Base-by-base conservation (phyloP, 176 grass and related monocot species). In the Tuctoria greenei region DNA sequence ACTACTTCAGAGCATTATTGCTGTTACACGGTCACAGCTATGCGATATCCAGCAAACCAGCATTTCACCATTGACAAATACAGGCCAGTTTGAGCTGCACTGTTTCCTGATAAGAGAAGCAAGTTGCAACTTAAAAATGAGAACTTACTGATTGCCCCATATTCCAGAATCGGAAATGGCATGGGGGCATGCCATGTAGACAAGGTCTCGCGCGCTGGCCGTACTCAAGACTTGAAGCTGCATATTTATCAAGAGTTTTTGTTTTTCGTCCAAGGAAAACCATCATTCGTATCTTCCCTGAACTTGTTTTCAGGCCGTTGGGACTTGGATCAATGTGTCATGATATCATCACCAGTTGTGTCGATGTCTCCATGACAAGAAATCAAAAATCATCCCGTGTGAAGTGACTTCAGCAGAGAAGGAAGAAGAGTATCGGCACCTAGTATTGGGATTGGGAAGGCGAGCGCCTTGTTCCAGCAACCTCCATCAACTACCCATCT, bases 61-160 rank as follows among this genome's bases (percentile, higher is more conserved):
- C 44, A 46, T 46, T 15, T 46, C 44, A 4, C 44, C 44, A 46
- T 15, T 46, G 44, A 46, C 44, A 46, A 46, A 46, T 46, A 10
- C 44, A 46, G 44, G 44, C 44, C 44, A 46, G 4, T 4, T 46
- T 46, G 44, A 16, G 44, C 44, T 46, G 44, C 44, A 15, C 44
- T 46, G 44, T 46, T 46, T 46, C 44, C 44, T 46, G 44, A 15
- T 46, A 46, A 46, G 44, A 13, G 15, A 46, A 1, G 44, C 44
- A 46, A 46, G 44, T 46, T 46, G 44, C 11, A 14, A 75, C 86
- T 74, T 74, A 28, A 80, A 67, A 80, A 79, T 34, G 51, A 37
- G 28, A 78, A 66, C 5, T 9, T 0, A 51, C 34, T 74, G 39
- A 40, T 66, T 18, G 61, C 8, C 23, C 41, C 76, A 41, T 74